Percentiles rank a stretch among this genome's conserved stretches.
Evolutionary conservation across 345 rosid species (phyloP).

Genomic region (Citrus medica): DNA sequence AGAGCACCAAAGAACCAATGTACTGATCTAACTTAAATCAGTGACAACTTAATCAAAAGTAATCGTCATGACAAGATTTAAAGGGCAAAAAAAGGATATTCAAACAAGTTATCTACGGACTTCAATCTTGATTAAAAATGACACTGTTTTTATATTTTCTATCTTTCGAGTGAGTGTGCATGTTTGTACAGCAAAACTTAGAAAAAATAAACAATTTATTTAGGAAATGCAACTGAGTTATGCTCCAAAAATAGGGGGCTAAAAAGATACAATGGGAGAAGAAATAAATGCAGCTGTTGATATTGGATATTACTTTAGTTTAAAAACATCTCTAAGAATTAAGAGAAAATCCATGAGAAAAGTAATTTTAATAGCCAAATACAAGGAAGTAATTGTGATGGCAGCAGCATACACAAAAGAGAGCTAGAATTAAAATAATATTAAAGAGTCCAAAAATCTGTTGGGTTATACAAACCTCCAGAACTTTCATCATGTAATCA

Average conservation of each 20-base stretch:
- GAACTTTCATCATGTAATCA: constrained; percentile 91
- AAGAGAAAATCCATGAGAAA: background rate
- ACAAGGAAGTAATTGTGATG: background rate
- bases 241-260: background rate
- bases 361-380: background rate
- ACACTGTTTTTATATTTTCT: background rate
- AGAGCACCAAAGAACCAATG: background rate
- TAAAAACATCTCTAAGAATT: background rate
- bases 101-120: background rate
- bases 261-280: background rate
- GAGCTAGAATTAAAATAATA: background rate
- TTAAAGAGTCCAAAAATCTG: background rate
- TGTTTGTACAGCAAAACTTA: background rate
- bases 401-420: background rate
- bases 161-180: background rate
- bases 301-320: background rate
- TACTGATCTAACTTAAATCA: background rate
- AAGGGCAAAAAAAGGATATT: background rate
- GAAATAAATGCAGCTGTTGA: background rate
- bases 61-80: background rate
- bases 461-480: constrained; percentile 61
- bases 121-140: background rate
- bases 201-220: background rate
- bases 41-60: background rate
- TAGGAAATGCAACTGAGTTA: constrained; percentile 1